These are phyloP conservation scores for Closterium sp. DNA, from an alignment of 139 green algal species.

Conservation along the genomic window DNA sequence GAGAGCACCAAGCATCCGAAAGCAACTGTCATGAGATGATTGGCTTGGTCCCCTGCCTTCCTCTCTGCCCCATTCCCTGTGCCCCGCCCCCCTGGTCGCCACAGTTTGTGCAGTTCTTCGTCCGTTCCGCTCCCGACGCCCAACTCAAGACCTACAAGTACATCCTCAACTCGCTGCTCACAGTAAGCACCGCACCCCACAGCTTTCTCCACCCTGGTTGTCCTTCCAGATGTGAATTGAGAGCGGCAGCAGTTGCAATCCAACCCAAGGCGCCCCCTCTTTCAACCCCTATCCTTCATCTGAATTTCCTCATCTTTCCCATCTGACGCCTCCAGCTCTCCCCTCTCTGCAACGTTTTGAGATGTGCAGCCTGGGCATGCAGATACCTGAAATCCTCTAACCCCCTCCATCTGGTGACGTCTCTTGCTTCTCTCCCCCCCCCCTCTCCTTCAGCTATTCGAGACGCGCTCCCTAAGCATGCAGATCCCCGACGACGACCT, in stretches of 20 bases:
- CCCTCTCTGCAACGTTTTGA: neutral
- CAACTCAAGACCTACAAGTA: neutral
- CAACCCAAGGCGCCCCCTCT: neutral
- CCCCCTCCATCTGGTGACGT: neutral
- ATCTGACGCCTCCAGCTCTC: neutral
- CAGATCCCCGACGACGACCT: conserved; percentile 49
- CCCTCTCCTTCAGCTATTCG: neutral
- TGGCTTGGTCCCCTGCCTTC: neutral
- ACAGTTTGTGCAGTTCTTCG: neutral
- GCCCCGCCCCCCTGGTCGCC: too few relatives aligned
- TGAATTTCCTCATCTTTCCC: neutral
- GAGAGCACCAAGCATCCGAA: neutral
- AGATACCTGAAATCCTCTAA: neutral
- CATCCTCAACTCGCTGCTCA: conserved; percentile 1
- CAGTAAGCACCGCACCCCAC: neutral
- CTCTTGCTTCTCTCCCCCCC: neutral
- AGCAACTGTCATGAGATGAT: too few relatives aligned
- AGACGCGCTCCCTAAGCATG: neutral
- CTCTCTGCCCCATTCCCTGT: neutral
- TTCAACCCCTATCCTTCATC: neutral
- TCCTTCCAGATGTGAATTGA: neutral
- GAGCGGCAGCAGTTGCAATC: neutral
- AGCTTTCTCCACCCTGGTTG: neutral
- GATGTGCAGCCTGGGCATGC: neutral
- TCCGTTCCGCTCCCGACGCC: neutral